Base-by-base conservation (phyloP, 768 basidiomycete genomes). In the Omphalotus guepiniiformis region DNA sequence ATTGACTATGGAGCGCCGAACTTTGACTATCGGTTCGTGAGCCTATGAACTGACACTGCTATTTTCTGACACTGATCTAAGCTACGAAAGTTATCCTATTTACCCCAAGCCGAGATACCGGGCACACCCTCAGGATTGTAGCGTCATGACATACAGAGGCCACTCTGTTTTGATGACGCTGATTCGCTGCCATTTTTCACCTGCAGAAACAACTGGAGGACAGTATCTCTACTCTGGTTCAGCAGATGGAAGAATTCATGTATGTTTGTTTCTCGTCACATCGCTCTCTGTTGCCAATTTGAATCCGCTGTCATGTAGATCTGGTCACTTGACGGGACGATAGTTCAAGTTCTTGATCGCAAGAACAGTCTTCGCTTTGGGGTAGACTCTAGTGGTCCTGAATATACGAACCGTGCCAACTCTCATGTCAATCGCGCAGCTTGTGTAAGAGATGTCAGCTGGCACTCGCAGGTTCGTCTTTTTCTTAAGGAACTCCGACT, bases 191-290 rank as follows among this genome's bases (percentile, higher is more conserved):
- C 87, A 97, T 68, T 99, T 98, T 68, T 94, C 92, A 55, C 96
- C 96, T 18, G 73, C 74, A 4, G 88, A 93, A 63, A 93, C 92
- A 4, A 99, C 96, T 6, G 93, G 93, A 7, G 76, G 80, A 49
- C 88, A 88, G 55, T 99, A 98, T 67, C 79, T 99, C 35, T 98
- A 97, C 64, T 94, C 93, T 18, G 95, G 95, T 21, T 89, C 90
- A 15, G 76, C 84, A 6, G 90, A 96, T 59, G 91, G 92, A 9
- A 76, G 64, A 51, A 80, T 95, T 44, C 93, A 95, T 63, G 90
- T 92, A 52, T 40, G 80, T 62, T 16, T 28, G 3, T 28, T 47
- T 48, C 35, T 39, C 29, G 34, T 29, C 13, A 22, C 21, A 13
- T 51, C 35, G 21, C 37, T 26, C 49, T 4, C 21, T 50, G 41